Conservation (phyloP, 768 basidiomycete species). For the Rhizopogon vinicolor region DNA sequence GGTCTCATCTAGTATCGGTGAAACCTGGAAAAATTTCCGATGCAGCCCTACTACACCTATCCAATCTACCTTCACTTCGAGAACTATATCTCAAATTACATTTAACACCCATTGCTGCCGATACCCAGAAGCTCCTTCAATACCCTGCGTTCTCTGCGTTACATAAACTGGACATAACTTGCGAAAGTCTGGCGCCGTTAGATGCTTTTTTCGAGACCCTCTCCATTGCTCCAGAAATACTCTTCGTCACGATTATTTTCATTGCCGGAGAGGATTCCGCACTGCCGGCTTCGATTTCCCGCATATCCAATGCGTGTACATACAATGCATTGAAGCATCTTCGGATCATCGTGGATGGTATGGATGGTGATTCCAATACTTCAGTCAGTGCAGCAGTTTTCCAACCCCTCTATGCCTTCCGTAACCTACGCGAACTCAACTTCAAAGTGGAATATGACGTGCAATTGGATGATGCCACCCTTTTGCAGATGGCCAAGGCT, state of each 20-base stretch:
- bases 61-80: conserved; percentile 15
- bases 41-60: conserved; percentile 17
- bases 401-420: neutral
- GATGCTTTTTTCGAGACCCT: neutral
- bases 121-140: neutral
- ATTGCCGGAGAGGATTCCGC: neutral
- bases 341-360: neutral
- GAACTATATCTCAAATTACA: neutral
- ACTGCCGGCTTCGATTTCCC: neutral
- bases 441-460: neutral
- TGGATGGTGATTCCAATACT: neutral
- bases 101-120: neutral
- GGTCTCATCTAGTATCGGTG: neutral
- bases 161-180: neutral
- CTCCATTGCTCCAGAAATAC: neutral
- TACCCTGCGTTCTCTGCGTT: neutral
- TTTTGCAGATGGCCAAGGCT: neutral
- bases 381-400: neutral
- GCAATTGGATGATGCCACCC: neutral
- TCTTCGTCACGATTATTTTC: neutral
- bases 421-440: neutral
- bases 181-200: neutral
- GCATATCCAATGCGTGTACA: neutral
- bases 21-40: conserved; percentile 8
- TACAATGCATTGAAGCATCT: neutral